A percentile compares a stretch with the other conserved stretches of the same genome.
Evolutionary conservation across 768 basidiomycete species (phyloP).

Genomic region (Mycena floridula): DNA sequence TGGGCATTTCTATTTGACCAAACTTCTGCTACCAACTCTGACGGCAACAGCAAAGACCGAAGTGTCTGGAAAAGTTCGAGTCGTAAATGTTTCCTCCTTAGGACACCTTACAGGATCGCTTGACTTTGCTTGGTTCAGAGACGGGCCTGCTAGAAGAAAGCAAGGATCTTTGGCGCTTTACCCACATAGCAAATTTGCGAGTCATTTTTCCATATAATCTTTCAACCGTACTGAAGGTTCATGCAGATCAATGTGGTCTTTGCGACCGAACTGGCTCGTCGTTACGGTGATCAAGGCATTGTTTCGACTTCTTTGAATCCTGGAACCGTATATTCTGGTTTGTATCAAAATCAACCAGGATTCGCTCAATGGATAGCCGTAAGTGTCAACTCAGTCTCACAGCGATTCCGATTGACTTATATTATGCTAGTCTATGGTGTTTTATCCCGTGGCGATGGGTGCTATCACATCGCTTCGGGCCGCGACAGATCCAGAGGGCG

Average conservation of each 20-base stretch:
- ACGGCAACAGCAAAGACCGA: slow-evolving; percentile 22
- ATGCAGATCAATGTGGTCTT: slow-evolving; percentile 38
- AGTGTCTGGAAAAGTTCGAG: slow-evolving; percentile 32
- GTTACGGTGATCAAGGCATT: slow-evolving; percentile 38
- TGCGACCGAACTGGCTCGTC: slow-evolving; percentile 32
- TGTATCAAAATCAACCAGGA: too few species aligned
- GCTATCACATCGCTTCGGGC: slow-evolving; percentile 34
- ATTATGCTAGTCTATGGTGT: neutral
- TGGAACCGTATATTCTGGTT: slow-evolving; percentile 15
- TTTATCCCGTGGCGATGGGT: slow-evolving; percentile 13
- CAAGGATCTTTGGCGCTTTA: slow-evolving; percentile 6
- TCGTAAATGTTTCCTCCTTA: slow-evolving; percentile 24
- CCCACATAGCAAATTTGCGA: slow-evolving; percentile 17
- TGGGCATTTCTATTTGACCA: slow-evolving; percentile 51
- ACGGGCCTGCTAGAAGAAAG: slow-evolving; percentile 14
- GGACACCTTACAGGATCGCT: slow-evolving; percentile 6
- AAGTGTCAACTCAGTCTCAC: too few species aligned
- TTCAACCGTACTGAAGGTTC: too few species aligned
- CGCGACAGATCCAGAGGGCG: slow-evolving; percentile 30
- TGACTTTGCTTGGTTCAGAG: slow-evolving; percentile 16
- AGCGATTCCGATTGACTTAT: too few species aligned
- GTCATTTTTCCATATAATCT: too few species aligned
- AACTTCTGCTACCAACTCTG: slow-evolving; percentile 38
- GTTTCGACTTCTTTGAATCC: slow-evolving; percentile 38
- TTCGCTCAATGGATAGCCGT: too few species aligned